Evolutionary conservation across 208 protist genomes (phyloP).

Genomic region (Leishmania turanica): DNA sequence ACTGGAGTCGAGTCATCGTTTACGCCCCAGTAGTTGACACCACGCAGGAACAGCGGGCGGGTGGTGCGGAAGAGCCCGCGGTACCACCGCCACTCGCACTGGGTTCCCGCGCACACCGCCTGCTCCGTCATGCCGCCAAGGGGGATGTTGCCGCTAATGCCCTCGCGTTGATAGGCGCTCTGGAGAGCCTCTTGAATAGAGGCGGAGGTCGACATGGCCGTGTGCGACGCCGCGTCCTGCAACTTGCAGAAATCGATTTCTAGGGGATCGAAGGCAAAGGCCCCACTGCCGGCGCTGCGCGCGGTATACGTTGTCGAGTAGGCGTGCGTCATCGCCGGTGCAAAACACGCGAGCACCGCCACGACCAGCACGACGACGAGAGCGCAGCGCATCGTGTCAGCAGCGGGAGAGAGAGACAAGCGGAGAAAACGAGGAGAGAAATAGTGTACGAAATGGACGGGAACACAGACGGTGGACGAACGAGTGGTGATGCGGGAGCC

Average conservation of each 20-base stretch:
- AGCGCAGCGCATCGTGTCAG: slow-evolving; percentile 2
- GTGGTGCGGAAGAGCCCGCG: slow-evolving; percentile 49
- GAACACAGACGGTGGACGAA: neutral
- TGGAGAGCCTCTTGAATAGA: slow-evolving; percentile 26
- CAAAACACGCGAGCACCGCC: slow-evolving; percentile 8
- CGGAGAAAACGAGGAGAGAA: neutral
- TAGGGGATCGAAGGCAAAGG: slow-evolving; percentile 19
- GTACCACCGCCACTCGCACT: slow-evolving; percentile 53
- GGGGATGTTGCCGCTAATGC: slow-evolving; percentile 26
- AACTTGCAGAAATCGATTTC: slow-evolving; percentile 11
- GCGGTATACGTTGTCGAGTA: slow-evolving; percentile 42
- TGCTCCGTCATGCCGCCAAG: slow-evolving; percentile 45
- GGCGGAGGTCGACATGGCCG: slow-evolving; percentile 57
- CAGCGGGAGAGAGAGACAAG: neutral
- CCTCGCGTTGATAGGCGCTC: slow-evolving; percentile 15
- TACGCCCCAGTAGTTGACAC: slow-evolving; percentile 40
- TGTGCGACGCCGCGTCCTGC: slow-evolving; percentile 30
- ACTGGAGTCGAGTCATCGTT: slow-evolving; percentile 11
- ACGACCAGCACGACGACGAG: neutral
- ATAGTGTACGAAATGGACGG: neutral
- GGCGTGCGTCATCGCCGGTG: slow-evolving; percentile 28
- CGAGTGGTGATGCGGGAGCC: neutral
- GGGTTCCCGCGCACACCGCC: slow-evolving; percentile 29
- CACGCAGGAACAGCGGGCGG: slow-evolving; percentile 42
- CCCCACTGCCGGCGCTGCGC: slow-evolving; percentile 2